Conservation (phyloP, 192 early-diverging fungal genomes). For the Dimargaris xerosporica region DNA sequence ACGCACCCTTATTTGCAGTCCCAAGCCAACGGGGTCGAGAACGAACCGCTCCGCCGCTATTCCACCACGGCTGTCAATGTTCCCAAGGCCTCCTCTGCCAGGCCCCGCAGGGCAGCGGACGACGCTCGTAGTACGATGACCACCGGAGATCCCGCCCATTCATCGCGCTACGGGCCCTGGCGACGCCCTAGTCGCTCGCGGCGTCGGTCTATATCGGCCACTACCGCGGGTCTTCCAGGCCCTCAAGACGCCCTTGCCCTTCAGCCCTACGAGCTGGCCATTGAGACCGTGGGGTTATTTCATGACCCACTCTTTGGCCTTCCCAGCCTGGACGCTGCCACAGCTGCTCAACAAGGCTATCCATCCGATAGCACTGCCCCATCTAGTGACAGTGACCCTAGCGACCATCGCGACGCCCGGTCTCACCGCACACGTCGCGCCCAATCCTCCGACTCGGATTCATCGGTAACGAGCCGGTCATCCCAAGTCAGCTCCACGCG, state of each 20-base stretch:
- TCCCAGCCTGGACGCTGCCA: slow-evolving; percentile 6
- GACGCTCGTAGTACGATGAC: not conserved
- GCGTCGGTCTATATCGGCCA: not conserved
- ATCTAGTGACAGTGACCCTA: not conserved
- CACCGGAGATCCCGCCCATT: not conserved
- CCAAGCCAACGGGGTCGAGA: not conserved
- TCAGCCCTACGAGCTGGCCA: slow-evolving; percentile 10
- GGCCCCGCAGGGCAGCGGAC: not conserved
- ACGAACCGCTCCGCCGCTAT: slow-evolving; percentile 10
- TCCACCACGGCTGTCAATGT: slow-evolving; percentile 11
- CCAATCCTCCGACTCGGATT: not conserved
- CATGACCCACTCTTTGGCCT: slow-evolving; percentile 11
- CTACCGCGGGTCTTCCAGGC: not conserved
- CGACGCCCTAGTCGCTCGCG: not conserved
- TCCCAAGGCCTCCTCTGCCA: not conserved
- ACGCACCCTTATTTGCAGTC: not conserved
- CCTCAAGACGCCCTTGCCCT: slow-evolving; percentile 2
- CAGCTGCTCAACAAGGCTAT: too few species aligned
- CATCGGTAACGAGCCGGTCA: not conserved
- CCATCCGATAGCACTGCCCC: not conserved
- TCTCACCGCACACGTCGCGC: not conserved
- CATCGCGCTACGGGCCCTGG: not conserved
- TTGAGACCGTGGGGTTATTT: slow-evolving; percentile 8
- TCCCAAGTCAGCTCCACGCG: not conserved
- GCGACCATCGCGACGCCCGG: not conserved